Evolutionary conservation across 257 asterid species (phyloP).

Genomic region (Solanum boliviense): DNA sequence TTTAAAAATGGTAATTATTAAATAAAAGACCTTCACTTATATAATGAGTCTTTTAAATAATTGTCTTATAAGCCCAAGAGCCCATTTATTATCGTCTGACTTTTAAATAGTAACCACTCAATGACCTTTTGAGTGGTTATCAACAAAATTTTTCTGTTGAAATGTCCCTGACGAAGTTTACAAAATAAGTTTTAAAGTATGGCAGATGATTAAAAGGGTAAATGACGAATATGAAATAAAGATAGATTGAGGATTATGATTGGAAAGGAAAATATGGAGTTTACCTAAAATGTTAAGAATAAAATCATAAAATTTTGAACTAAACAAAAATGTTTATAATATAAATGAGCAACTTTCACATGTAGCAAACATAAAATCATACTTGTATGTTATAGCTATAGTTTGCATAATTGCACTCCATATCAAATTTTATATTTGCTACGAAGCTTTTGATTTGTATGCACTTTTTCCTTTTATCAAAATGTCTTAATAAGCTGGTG

Average conservation of each 20-base stretch:
- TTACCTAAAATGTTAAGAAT: not conserved
- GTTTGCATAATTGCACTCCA: too few relatives aligned
- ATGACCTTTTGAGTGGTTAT: not conserved
- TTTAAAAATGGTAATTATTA: too few relatives aligned
- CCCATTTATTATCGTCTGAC: not conserved
- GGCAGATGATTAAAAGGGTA: too few relatives aligned
- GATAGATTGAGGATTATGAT: not conserved
- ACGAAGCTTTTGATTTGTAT: too few relatives aligned
- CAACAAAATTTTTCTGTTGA: not conserved
- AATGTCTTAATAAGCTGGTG: not conserved
- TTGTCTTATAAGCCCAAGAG: not conserved
- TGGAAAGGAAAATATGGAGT: not conserved
- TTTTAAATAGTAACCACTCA: not conserved
- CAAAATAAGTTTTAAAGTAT: too few relatives aligned
- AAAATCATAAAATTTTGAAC: not conserved
- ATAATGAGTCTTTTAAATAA: too few relatives aligned
- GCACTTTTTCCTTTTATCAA: not conserved
- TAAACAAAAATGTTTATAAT: not conserved
- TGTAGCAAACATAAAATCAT: too few relatives aligned
- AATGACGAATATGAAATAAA: not conserved
- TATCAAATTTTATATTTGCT: too few relatives aligned
- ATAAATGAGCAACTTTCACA: too few relatives aligned
- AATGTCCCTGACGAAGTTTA: too few relatives aligned
- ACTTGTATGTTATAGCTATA: too few relatives aligned
- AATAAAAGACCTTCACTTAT: too few relatives aligned